Conservation (phyloP, 2,329 filamentous ascomycete genomes). For the Thelonectria rubi region DNA sequence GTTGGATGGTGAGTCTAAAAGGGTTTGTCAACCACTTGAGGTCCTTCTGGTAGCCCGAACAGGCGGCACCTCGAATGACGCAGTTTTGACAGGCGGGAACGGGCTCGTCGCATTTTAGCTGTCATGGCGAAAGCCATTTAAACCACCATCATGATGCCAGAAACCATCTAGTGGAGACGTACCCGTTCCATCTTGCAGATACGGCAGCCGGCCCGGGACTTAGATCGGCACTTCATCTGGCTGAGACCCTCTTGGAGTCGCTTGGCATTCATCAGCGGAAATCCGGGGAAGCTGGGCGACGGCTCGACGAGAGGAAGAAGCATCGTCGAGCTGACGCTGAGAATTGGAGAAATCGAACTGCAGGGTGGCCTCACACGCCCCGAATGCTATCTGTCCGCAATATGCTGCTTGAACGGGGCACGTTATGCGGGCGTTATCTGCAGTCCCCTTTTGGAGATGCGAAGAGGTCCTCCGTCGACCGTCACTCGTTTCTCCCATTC, state of each 20-base stretch:
- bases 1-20: conserved; percentile 34
- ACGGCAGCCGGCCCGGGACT: conserved; percentile 28
- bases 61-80: conserved; percentile 33
- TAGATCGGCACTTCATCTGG: conserved; percentile 16
- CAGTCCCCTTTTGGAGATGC: background rate
- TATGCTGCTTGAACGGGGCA: background rate
- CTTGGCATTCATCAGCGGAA: conserved; percentile 12
- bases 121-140: background rate
- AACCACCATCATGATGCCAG: background rate
- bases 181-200: conserved; percentile 33
- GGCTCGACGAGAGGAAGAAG: background rate
- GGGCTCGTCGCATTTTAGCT: conserved; percentile 43
- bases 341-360: background rate
- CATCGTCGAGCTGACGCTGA: background rate
- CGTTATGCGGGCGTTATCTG: conserved; percentile 8
- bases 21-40: conserved; percentile 39
- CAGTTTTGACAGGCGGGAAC: conserved; percentile 37
- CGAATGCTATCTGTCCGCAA: background rate
- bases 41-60: conserved; percentile 35
- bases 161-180: background rate
- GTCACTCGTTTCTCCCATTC: background rate
- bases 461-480: background rate
- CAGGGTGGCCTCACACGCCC: background rate
- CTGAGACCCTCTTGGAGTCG: background rate
- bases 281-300: conserved; percentile 6